Evolutionary conservation across 257 asterid genomes (phyloP).

Genomic region (Solanum chmielewskii): DNA sequence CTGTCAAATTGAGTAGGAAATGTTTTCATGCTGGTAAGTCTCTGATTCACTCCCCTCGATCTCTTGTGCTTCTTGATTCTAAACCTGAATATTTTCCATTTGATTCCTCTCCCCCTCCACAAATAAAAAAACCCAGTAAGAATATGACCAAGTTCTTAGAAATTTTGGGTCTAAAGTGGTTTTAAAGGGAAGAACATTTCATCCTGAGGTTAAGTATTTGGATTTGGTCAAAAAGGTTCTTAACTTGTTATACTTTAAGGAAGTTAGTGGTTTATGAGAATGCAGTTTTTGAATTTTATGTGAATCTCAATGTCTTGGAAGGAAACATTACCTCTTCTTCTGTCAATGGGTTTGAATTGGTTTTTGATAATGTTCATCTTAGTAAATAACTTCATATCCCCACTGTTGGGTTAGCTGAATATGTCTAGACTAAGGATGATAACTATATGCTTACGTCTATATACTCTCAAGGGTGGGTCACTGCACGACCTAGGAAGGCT

Average conservation of each 20-base stretch:
- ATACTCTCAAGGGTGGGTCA: not conserved
- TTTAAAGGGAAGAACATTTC: not conserved
- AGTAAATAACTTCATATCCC: not conserved
- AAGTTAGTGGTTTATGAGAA: not conserved
- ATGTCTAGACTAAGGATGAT: too few species aligned
- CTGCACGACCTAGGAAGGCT: not conserved
- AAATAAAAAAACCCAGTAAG: too few species aligned
- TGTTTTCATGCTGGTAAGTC: fast-evolving
- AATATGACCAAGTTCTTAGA: not conserved
- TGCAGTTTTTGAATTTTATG: too few species aligned
- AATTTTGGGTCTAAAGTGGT: not conserved
- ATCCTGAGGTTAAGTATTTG: not conserved
- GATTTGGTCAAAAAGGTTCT: too few species aligned
- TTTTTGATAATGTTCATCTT: not conserved
- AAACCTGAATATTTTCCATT: not conserved
- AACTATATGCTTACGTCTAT: too few species aligned
- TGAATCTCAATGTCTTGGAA: too few species aligned
- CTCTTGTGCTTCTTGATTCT: not conserved
- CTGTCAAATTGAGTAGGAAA: not conserved
- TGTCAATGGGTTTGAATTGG: too few species aligned
- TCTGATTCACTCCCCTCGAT: fast-evolving
- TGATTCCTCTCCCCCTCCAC: not conserved
- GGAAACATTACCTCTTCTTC: too few species aligned
- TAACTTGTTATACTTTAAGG: too few species aligned
- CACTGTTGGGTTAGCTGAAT: too few species aligned